Evolutionary conservation across 768 basidiomycete species (phyloP).

Genomic region (Mrakia gelida): DNA sequence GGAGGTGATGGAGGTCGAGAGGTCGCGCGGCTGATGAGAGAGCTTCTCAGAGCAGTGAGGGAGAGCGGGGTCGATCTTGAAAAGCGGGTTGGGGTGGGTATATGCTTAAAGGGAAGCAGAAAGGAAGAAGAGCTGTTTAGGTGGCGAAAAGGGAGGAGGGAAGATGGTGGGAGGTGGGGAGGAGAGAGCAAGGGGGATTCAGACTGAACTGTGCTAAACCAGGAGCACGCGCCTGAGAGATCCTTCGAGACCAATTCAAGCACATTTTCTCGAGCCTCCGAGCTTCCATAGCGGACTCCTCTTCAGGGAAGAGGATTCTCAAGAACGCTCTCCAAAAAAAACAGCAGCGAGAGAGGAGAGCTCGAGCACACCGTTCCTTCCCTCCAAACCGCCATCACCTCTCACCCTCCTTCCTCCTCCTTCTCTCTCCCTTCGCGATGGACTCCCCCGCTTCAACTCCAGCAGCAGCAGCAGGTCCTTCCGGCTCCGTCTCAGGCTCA

Average conservation of each 20-base stretch:
- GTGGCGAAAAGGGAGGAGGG: too few species aligned
- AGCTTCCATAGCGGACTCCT: too few species aligned
- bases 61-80: not conserved
- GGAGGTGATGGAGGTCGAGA: not conserved
- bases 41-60: not conserved
- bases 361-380: too few species aligned
- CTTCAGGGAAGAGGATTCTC: too few species aligned
- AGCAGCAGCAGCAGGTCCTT: not conserved
- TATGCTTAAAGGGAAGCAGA: not conserved
- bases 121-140: too few species aligned
- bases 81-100: not conserved
- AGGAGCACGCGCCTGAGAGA: too few species aligned
- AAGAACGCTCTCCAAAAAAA: not conserved
- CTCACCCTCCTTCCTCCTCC: not conserved
- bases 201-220: too few species aligned
- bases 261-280: too few species aligned
- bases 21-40: not conserved
- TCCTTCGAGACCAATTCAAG: too few species aligned
- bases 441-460: constrained; percentile 11
- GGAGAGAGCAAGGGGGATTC: too few species aligned
- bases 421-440: not conserved
- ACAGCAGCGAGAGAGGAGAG: not conserved
- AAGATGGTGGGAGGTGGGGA: too few species aligned
- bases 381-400: not conserved
- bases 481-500: not conserved